Percentiles rank a stretch among this genome's conserved stretches.
phyloP scores from a whole-genome alignment of 257 asterid genomes.

The Solanum clarkiae region DNA sequence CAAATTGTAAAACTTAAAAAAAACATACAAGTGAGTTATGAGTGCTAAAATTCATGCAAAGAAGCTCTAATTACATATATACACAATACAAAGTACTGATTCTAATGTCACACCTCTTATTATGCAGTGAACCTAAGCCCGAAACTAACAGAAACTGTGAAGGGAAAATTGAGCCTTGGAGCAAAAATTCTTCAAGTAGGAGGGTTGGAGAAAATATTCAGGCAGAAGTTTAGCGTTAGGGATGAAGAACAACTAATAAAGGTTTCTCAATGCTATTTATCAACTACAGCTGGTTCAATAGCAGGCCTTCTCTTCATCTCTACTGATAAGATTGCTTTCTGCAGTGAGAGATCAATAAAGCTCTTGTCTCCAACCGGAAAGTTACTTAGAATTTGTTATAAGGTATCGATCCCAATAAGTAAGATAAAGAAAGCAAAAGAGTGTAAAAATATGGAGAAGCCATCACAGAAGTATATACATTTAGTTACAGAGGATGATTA shows the following conservation, averaged over 20 bases:
- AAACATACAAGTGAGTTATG: neutral
- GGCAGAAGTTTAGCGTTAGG: neutral
- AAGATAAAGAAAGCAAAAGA: slow-evolving; percentile 16
- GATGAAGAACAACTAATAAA: slow-evolving; percentile 9
- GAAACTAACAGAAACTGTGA: slow-evolving; percentile 28
- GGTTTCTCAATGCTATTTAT: slow-evolving; percentile 2
- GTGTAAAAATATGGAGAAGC: slow-evolving; percentile 12
- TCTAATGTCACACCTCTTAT: neutral
- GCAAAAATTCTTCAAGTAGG: slow-evolving; percentile 16
- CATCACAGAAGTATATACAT: slow-evolving; percentile 33
- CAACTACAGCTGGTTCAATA: slow-evolving; percentile 5
- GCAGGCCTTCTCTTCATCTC: slow-evolving; percentile 7
- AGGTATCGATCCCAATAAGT: slow-evolving; percentile 24
- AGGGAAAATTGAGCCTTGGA: slow-evolving; percentile 37
- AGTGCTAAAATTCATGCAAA: neutral
- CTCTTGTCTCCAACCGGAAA: slow-evolving; percentile 3
- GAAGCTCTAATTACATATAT: neutral
- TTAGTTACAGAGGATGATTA: slow-evolving; percentile 27
- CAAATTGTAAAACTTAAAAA: neutral
- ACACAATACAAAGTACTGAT: neutral
- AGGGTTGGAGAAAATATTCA: slow-evolving; percentile 9
- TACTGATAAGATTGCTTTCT: slow-evolving; percentile 5
- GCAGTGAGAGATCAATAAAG: slow-evolving; percentile 4
- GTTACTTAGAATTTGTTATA: neutral
- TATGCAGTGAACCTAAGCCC: slow-evolving; percentile 33